Base-by-base conservation (phyloP, 805 yeast genomes). In the Candida sonorensis region DNA sequence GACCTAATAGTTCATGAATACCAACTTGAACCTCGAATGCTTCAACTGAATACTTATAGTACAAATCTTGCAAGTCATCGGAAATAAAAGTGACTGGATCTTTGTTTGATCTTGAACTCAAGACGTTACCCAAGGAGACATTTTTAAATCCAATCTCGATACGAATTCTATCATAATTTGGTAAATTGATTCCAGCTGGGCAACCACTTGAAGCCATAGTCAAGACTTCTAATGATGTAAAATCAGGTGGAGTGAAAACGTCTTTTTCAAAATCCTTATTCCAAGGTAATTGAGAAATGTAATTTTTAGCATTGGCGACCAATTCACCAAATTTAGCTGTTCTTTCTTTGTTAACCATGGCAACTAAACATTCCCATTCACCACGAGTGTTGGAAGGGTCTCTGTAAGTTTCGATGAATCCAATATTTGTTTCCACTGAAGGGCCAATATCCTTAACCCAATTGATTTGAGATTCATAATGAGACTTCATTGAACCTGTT, bases 21-120 rank as follows among this genome's bases (percentile, higher is more conserved):
- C 95, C 96, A 31, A 86, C 96, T 61, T 86, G 95, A 27, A 86
- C 92, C 58, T 86, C 95, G 55, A 86, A 86, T 0, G 95, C 81
- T 29, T 81, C 88, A 29, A 75, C 80, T 50, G 85, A 70, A 64
- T 81, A 80, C 52, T 79, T 73, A 39, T 77, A 73, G 62, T 72
- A 85, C 27, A 76, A 50, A 9, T 64, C 77, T 38, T 67, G 72
- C 35, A 77, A 70, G 10, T 59, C 55, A 4, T 67, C 70, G 25
- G 57, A 50, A 35, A 86, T 62, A 51, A 86, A 86, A 11, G 86
- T 77, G 42, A 80, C 67, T 24, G 78, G 77, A 42, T 77, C 80
- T 45, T 74, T 75, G 30, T 73, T 68, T 2, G 90, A 76, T 40
- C 77, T 76, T 16, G 95, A 84, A 42, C 77, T 75, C 43, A 86